Evolutionary conservation across 768 basidiomycete genomes (phyloP), one percentile per base, ranked within the genome.

Genomic region (Leccinum rimulosum): DNA sequence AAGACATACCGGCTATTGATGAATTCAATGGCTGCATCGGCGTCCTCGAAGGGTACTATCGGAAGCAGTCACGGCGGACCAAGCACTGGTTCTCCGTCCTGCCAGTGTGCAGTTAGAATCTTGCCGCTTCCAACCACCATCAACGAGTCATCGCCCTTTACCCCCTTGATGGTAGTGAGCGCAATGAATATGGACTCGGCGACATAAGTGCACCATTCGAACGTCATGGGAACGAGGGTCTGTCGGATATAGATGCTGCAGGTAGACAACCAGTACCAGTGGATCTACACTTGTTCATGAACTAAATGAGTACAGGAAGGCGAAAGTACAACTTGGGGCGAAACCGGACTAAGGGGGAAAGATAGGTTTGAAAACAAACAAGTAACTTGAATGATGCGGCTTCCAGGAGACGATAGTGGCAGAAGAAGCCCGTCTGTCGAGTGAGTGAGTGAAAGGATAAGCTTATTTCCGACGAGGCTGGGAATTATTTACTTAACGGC

Each of bases 21-120:
- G 57, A 84, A 85, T 11, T 82, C 79, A 58, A 93, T 85, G 3
- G 86, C 92, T 40, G 83, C 86, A 35, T 92, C 89, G 7, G 90
- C 55, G 56, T 80, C 69, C n/a, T 86, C 82, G 27, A 93, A 85
- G 0, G 86, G 82, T 1, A 95, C 75, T 43, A 95, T 78, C 3
- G 91, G 87, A 25, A 95, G 74, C 10, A 95, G 63, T 35, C 6
- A 35, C 12, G 2, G 35, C 8, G 93, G 93, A 0, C 92, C 93
- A 64, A 95, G 94, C 47, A 94, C 22, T 22, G 22, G 79, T 66
- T 95, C 93, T 60, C 91, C 92, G 61, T 9, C 6, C 0, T 47
- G 22, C 22, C 22, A 22, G 22, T 22, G 17, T 49, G 5, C 4
- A 14, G n/a, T 63, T 4, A 62, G 33, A 22, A 7, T 49, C 31